Evolutionary conservation across 257 asterid species (phyloP), one percentile per base, ranked within the genome.

Genomic region (Solanum habrochaites): DNA sequence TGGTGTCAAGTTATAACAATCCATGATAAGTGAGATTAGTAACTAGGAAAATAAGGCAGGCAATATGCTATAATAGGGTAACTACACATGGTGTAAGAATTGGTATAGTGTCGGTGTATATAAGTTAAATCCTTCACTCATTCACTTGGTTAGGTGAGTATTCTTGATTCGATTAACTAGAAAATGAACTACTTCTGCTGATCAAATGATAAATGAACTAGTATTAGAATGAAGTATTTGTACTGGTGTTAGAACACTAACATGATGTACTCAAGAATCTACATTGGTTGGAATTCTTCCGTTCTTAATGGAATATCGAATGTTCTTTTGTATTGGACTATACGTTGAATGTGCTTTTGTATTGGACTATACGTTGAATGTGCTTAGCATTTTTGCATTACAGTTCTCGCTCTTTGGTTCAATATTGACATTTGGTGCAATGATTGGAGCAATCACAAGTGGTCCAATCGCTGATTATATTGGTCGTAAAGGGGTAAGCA

Each of bases 381-480:
- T 80, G 83, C 64, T 0, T 5, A 77, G 20, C 6, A 80, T 27
- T 88, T 43, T 85, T 14, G 64, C 20, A 82, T 39, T 91, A 91
- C 93, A 97, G 99, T 97, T 93, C 92, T 97, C 99, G 35, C 88
- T 96, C 87, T 97, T 97, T 88, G 99, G 99, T 85, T 96, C 99
- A 64, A 90, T 97, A 88, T 49, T 95, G 89, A 96, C 98, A 21
- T 95, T 97, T 86, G 99, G 99, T 74, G 99, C 98, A 4, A 97
- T 97, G 99, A 93, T 97, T 70, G 99, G 99, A 12, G 99, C 99
- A 39, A 94, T 97, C 77, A 96, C 98, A 2, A 93, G 98, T 5
- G 98, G 99, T 58, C 94, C 93, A 86, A 94, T 95, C 3, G 99
- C 98, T 11, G 99, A 97, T 89, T 90, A 81, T 72, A 73, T 91